These are phyloP conservation scores for Catunica adiposa DNA, from an alignment of 2,329 filamentous ascomycete species.

Conservation along the genomic window DNA sequence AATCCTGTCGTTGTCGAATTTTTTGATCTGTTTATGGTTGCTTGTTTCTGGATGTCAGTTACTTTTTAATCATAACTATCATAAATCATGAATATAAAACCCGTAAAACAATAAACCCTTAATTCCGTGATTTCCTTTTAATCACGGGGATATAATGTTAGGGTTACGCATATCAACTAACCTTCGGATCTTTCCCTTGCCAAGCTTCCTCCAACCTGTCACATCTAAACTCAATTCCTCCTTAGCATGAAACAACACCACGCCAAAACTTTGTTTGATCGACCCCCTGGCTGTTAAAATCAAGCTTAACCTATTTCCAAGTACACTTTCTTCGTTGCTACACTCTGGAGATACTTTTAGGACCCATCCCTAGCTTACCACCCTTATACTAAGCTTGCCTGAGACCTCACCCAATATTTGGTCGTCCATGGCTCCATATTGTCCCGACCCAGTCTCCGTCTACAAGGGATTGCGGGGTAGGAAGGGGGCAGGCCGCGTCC, in stretches of 20 bases:
- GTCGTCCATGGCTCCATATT: too few relatives aligned
- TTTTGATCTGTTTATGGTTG: background rate
- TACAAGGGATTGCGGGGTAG: too few relatives aligned
- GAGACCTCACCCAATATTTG: too few relatives aligned
- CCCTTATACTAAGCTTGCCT: too few relatives aligned
- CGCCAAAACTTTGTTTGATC: slow-evolving; percentile 13
- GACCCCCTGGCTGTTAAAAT: background rate
- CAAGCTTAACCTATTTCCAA: background rate
- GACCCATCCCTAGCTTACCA: too few relatives aligned
- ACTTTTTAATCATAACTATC: background rate
- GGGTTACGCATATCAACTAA: background rate
- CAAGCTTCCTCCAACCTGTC: slow-evolving; percentile 1
- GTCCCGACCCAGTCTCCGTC: too few relatives aligned
- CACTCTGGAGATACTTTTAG: too few relatives aligned
- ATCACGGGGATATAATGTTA: too few relatives aligned
- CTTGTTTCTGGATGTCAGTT: background rate
- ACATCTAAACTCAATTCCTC: slow-evolving; percentile 4
- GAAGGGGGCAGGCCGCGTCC: too few relatives aligned
- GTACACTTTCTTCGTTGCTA: background rate
- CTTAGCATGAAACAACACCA: slow-evolving; percentile 4
- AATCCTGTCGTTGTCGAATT: slow-evolving; percentile 12
- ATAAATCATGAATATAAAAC: too few relatives aligned
- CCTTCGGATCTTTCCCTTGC: background rate
- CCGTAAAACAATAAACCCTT: too few relatives aligned
- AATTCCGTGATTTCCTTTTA: too few relatives aligned